Evolutionary conservation across 495 filamentous ascomycete species (phyloP), one percentile per base, ranked within the genome.

Genomic region (Xylaria palmicola): DNA sequence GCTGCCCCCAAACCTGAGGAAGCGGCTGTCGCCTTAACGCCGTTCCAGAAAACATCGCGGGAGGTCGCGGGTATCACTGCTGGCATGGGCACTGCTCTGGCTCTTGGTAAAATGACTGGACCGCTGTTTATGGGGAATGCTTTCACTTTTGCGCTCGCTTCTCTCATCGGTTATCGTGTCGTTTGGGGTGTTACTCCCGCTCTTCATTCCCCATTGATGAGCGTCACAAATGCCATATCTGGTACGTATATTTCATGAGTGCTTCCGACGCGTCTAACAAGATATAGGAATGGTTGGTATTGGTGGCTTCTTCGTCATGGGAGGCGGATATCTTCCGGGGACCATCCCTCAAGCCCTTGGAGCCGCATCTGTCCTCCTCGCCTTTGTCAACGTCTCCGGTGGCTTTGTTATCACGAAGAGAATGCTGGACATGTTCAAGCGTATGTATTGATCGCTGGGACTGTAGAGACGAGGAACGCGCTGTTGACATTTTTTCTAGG

Each of bases 391-490:
- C 70, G 82, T 93, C 5, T 86, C 87, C 10, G 90, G 90, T 20
- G 90, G 90, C 1, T 93, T 93, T 66, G 88, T 91, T 15, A 88
- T 93, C 49, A 90, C 89, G 3, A 92, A 92, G 73, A 85, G 90
- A 65, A 93, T 93, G 90, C 80, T 93, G n/a, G 89, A 93, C 67
- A 93, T 93, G 90, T 93, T 93, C 71, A 88, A 88, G 60, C 84
- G 86, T 77, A 68, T 37, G 76, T 70, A 30, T n/a, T 1, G 17
- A 26, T 30, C 20, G 36, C 6, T 17, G 19, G 22, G 12, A 10
- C 15, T 4, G 17, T 7, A 36, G 12, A 12, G 15, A 19, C 5
- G n/a, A 12, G 13, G 27, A 37, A 36, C 30, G 9, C 12, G 17
- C 19, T 27, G 41, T 70, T 78, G 32, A 77, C 51, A 17, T n/a